Evolutionary conservation across 306 rosid species (phyloP).

Genomic region (Biancaea sappan): DNA sequence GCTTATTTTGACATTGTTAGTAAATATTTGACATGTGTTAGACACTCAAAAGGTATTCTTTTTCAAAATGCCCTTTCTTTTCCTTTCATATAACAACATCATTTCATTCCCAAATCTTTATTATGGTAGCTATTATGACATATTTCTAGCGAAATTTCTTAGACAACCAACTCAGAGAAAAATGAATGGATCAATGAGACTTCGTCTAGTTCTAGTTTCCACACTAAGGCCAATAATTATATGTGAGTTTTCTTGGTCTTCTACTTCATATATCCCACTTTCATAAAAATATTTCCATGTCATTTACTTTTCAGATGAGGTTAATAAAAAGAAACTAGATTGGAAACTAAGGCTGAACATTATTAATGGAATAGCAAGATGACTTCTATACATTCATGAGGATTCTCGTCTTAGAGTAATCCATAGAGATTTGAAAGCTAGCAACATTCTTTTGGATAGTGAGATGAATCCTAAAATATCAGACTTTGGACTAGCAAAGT

Average conservation of each 20-base stretch:
- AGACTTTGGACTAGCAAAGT: slow-evolving; percentile 56
- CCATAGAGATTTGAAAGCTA: slow-evolving; percentile 55
- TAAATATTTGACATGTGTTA: too few relatives aligned
- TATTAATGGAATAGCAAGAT: slow-evolving; percentile 49
- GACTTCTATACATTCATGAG: slow-evolving; percentile 53
- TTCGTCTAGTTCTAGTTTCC: too few relatives aligned
- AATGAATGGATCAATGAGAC: too few relatives aligned
- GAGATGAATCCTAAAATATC: slow-evolving; percentile 57
- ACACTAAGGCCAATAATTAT: too few relatives aligned
- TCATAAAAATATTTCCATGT: not conserved
- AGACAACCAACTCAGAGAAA: not conserved
- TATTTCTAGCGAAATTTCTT: not conserved
- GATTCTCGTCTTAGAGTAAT: slow-evolving; percentile 47
- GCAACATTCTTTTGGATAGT: slow-evolving; percentile 46
- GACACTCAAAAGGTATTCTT: too few relatives aligned
- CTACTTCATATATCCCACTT: not conserved
- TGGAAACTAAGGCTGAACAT: slow-evolving; percentile 42
- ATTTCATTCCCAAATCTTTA: not conserved
- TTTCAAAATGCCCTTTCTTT: too few relatives aligned
- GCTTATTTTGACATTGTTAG: too few relatives aligned
- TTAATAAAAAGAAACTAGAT: slow-evolving; percentile 27
- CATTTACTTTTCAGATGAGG: slow-evolving; percentile 30
- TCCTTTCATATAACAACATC: too few relatives aligned
- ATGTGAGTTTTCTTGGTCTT: too few relatives aligned
- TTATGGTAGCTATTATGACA: not conserved